A percentile compares a stretch with the other conserved stretches of the same genome.
These are phyloP conservation scores for Setaria italica DNA, from an alignment of 202 grass and related monocot genomes.

Conservation along the genomic window DNA sequence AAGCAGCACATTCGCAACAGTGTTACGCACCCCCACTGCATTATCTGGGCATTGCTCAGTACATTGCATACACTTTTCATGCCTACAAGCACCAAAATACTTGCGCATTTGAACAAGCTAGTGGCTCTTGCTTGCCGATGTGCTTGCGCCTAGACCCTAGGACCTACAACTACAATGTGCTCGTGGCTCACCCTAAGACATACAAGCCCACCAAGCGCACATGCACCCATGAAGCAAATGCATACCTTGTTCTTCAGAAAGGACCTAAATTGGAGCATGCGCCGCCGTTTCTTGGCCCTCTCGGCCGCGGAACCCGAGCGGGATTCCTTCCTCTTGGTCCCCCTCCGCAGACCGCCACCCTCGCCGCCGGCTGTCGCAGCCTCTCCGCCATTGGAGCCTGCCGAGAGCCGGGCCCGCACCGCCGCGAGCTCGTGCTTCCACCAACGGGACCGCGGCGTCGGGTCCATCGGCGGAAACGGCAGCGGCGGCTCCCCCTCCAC, in stretches of 20 bases:
- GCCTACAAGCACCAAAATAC: background rate
- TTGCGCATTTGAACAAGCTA: background rate
- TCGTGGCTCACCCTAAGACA: constrained; percentile 10
- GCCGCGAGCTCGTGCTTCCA: constrained; percentile 58
- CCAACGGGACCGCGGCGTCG: constrained; percentile 54
- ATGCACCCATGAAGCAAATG: constrained; percentile 39
- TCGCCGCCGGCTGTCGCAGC: background rate
- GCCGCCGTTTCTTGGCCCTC: constrained; percentile 49
- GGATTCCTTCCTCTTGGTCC: constrained; percentile 51
- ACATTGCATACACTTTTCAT: background rate
- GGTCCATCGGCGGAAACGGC: constrained; percentile 51
- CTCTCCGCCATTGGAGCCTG: constrained; percentile 11
- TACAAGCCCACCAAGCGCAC: constrained; percentile 34
- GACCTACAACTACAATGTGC: constrained; percentile 22
- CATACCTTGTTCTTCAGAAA: constrained; percentile 54
- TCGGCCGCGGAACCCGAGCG: constrained; percentile 2
- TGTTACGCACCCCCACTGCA: background rate
- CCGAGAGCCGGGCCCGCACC: constrained; percentile 12
- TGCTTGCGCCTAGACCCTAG: background rate
- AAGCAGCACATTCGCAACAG: background rate
- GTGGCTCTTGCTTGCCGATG: background rate
- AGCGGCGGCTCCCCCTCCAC: background rate
- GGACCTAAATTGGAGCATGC: constrained; percentile 39
- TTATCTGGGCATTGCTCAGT: constrained; percentile 6
- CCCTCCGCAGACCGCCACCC: constrained; percentile 8